A percentile compares a stretch with the other conserved stretches of the same genome.
phyloP scores from a whole-genome alignment of 345 rosid species.

The Euphorbia lathyris region DNA sequence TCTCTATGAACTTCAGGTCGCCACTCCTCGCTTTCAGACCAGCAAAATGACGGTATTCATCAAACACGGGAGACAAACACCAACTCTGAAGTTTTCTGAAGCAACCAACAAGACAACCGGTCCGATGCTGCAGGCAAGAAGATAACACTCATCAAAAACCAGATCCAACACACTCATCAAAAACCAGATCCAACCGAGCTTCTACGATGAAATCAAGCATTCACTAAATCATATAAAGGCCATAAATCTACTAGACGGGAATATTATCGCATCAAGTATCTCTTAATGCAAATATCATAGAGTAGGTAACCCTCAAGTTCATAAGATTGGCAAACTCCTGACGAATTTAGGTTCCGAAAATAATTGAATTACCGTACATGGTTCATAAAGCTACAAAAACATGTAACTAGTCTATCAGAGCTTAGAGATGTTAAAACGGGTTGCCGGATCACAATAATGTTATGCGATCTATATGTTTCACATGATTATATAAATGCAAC shows the following conservation, averaged over 20 bases:
- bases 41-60: slow-evolving; percentile 68
- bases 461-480: too few species aligned
- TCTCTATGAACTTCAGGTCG: slow-evolving; percentile 63
- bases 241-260: neutral
- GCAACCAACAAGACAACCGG: slow-evolving; percentile 86
- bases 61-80: slow-evolving; percentile 67
- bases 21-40: slow-evolving; percentile 54
- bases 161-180: too few species aligned
- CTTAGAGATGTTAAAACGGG: too few species aligned
- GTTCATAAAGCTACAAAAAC: too few species aligned
- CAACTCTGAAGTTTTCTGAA: slow-evolving; percentile 76
- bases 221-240: neutral
- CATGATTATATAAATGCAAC: too few species aligned
- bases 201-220: neutral
- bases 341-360: neutral
- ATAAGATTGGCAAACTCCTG: neutral
- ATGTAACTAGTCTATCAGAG: too few species aligned
- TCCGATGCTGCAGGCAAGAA: slow-evolving; percentile 62
- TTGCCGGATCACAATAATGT: too few species aligned
- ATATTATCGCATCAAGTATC: neutral
- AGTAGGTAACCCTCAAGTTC: neutral
- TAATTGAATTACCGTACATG: too few species aligned
- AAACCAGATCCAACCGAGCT: too few species aligned
- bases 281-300: neutral
- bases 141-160: neutral